Evolutionary conservation across 352 stramenopile species (phyloP), one percentile per base, ranked within the genome.

Genomic region (Saprolegnia diclina): DNA sequence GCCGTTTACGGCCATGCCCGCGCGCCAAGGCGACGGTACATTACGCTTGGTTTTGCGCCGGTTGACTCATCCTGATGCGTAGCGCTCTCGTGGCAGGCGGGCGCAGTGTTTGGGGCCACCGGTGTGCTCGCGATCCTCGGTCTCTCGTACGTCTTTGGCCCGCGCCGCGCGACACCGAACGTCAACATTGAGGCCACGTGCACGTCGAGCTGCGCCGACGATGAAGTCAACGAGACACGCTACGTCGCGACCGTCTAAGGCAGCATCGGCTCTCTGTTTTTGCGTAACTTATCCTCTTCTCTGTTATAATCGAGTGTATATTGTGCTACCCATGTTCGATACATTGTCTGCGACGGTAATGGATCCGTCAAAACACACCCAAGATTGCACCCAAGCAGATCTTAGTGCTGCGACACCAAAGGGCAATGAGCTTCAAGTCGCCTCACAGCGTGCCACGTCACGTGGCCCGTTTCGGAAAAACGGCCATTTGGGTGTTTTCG

Each of bases 101-200:
- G 46, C 2, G 46, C 46, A 5, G 46, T 54, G 2, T 54, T 54
- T 54, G 46, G 46, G 24, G 46, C 46, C 24, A 54, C 46, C 2
- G 46, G 46, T 5, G 46, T 54, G n/a, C 46, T 54, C 24, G 46
- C 46, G n/a, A 54, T 54, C 24, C 46, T 54, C 24, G 46, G 46
- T 5, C 46, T 54, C n/a, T 54, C 46, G 46, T 54, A 54, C 5
- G 46, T 54, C n/a, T 54, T 54, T 54, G 46, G 46, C n/a, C 46
- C 46, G 24, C n/a, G 46, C n/a, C 46, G 46, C 46, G 5, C n/a
- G 24, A 5, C 2, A 5, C 46, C 46, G 5, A 54, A 29, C 24
- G 46, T 29, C n/a, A 54, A 54, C 46, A 22, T 54, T 54, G 46
- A 54, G 46, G 46, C 46, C 46, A 54, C 46, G n/a, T 54, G 46